Evolutionary conservation across 495 filamentous ascomycete species (phyloP).

Genomic region (Penicillium malachiteum): DNA sequence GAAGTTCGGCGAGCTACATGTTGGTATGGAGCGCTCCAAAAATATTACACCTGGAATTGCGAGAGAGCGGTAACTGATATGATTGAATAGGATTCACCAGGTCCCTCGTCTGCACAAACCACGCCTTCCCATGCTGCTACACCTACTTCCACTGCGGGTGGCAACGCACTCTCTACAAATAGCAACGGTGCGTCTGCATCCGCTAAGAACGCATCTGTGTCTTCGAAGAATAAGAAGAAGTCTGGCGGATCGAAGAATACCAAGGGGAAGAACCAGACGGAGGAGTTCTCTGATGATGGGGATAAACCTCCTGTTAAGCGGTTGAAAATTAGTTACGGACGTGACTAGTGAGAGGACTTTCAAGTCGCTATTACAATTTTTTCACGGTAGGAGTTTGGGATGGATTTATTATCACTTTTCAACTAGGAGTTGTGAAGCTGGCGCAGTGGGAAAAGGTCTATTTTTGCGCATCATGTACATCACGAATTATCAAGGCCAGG

Average conservation of each 20-base stretch:
- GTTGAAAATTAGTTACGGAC: slow-evolving; percentile 53
- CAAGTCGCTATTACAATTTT: background rate
- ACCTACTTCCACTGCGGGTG: slow-evolving; percentile 43
- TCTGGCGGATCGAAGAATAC: slow-evolving; percentile 31
- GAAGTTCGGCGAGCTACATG: slow-evolving; percentile 53
- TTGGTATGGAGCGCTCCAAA: slow-evolving; percentile 31
- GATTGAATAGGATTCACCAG: slow-evolving; percentile 43
- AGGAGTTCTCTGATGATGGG: slow-evolving; percentile 43
- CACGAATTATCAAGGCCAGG: slow-evolving; percentile 14
- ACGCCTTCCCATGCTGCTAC: slow-evolving; percentile 53
- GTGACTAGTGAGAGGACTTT: slow-evolving; percentile 29
- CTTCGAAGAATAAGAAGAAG: slow-evolving; percentile 51
- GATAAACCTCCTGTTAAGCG: slow-evolving; percentile 48
- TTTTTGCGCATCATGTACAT: slow-evolving; percentile 24
- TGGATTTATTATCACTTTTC: background rate
- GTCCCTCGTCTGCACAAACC: slow-evolving; percentile 47
- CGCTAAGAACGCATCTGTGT: slow-evolving; percentile 17
- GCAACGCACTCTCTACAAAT: slow-evolving; percentile 27
- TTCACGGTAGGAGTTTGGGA: slow-evolving; percentile 15
- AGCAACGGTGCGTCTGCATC: slow-evolving; percentile 28
- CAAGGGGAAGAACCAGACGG: slow-evolving; percentile 35
- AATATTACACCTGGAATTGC: too few relatives aligned
- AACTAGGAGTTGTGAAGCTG: background rate
- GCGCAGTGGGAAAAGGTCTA: slow-evolving; percentile 1
- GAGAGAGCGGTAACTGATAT: too few relatives aligned